These are phyloP conservation scores for Zalaria sp. DNA, from an alignment of 2,329 filamentous ascomycete species.

Conservation along the genomic window DNA sequence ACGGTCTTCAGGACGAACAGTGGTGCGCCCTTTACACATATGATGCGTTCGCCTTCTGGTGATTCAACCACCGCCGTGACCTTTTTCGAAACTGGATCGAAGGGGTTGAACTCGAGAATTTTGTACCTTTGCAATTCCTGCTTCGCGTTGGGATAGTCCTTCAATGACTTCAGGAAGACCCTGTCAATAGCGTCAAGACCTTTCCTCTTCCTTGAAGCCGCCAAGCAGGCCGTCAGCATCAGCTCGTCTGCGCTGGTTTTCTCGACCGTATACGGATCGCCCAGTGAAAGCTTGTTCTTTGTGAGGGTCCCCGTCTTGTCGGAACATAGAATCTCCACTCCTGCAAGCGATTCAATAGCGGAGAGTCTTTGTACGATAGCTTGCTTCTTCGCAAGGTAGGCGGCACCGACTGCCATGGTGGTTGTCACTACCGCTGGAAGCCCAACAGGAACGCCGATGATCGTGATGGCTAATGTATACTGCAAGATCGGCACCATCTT, in stretches of 20 bases:
- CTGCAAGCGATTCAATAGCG: constrained; percentile 61
- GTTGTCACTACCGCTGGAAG: constrained; percentile 67
- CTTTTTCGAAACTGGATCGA: constrained; percentile 69
- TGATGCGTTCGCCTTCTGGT: constrained; percentile 55
- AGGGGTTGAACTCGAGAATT: constrained; percentile 64
- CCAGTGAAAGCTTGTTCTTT: constrained; percentile 61
- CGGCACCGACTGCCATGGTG: constrained; percentile 62
- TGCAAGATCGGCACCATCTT: constrained; percentile 51
- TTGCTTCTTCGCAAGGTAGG: constrained; percentile 64
- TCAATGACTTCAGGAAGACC: constrained; percentile 61
- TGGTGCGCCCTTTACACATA: constrained; percentile 64
- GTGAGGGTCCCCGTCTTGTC: constrained; percentile 72
- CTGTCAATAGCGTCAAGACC: constrained; percentile 69
- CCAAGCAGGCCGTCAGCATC: constrained; percentile 66
- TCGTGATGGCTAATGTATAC: constrained; percentile 57
- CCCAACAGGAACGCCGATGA: constrained; percentile 69
- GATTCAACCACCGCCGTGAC: constrained; percentile 61
- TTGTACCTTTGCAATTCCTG: constrained; percentile 59
- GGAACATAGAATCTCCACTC: constrained; percentile 67
- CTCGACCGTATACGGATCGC: constrained; percentile 63
- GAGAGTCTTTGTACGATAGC: constrained; percentile 70
- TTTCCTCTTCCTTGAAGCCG: constrained; percentile 66
- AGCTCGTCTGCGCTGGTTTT: constrained; percentile 72
- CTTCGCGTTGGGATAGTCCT: constrained; percentile 62
- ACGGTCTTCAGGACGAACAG: constrained; percentile 59